Percentiles rank a stretch among this genome's conserved stretches.
phyloP scores from a whole-genome alignment of 75 land plant species.

The Selaginella tamariscina region DNA sequence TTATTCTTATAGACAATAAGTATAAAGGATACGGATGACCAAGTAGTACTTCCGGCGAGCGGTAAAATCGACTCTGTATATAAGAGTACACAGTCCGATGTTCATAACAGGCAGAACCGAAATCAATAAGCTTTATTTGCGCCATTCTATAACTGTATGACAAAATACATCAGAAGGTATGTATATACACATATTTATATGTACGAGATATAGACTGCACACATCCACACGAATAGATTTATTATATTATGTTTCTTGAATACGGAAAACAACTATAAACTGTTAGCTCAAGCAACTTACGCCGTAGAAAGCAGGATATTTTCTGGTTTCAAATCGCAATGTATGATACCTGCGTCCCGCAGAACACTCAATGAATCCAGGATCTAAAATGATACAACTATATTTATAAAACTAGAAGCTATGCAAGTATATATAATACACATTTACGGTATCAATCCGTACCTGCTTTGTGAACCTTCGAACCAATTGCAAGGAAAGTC shows the following conservation, averaged over 20 bases:
- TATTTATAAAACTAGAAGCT: no score
- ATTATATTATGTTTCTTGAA: no score
- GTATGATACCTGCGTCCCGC: slow-evolving; percentile 84
- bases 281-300: slow-evolving; percentile 17
- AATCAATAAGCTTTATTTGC: slow-evolving; percentile 85
- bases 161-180: background rate
- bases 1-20: no score
- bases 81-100: slow-evolving; percentile 80
- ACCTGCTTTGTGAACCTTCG: slow-evolving; percentile 86
- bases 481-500: slow-evolving; percentile 57
- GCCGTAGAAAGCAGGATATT: slow-evolving; percentile 80
- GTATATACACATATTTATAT: no score
- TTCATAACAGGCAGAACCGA: slow-evolving; percentile 96
- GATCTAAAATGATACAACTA: slow-evolving; percentile 34
- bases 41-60: slow-evolving; percentile 97
- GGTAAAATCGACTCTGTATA: slow-evolving; percentile 97
- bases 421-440: no score
- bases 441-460: background rate
- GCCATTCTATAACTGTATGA: slow-evolving; percentile 45
- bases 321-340: slow-evolving; percentile 98
- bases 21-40: slow-evolving; percentile 98
- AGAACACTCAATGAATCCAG: slow-evolving; percentile 60
- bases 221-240: no score
- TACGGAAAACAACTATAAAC: no score
- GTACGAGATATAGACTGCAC: no score